Evolutionary conservation across 2,329 filamentous ascomycete genomes (phyloP), one percentile per base, ranked within the genome.

Genomic region (Pyrenochaeta sp.): DNA sequence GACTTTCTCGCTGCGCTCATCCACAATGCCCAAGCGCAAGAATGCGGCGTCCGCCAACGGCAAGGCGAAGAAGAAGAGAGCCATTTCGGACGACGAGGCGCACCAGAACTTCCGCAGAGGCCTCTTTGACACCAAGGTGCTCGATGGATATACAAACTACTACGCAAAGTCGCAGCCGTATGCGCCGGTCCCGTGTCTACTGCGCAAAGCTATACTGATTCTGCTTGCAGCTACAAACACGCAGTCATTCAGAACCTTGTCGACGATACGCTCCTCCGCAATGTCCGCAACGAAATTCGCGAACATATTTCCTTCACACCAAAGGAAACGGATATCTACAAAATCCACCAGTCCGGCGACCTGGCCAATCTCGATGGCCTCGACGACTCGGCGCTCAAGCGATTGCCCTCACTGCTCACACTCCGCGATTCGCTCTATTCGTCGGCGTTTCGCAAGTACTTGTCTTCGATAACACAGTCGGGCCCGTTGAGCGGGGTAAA

Each of bases 251-350:
- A 87, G 64, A 81, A 85, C 48, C 82, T 99, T 37, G 89, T 98
- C 73, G 82, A 95, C 77, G 89, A 94, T 67, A 77, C 82, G 42
- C 87, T 99, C 15, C 86, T 99, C 41, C 93, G 93, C 69, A 83
- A 86, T 49, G 95, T 99, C 54, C 92, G 95, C 72, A 80, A 85
- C 69, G 95, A 99, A 79, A 94, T 98, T 76, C 89, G 89, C 76
- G 84, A 90, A 64, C 93, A 97, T 72, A 90, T 99, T 64, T 88
- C 91, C 64, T 99, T 99, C 80, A 97, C 95, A 11, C 93, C 93
- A 67, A 99, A 99, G 77, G 95, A 99, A 78, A 99, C 95, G 42
- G 95, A 99, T 76, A 99, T 99, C 68, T 99, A 99, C 85, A 97
- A 96, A 79, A 98, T 99, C 72, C 93, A 97, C 83, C 95, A 99